Evolutionary conservation across 2,329 filamentous ascomycete genomes (phyloP), one percentile per base, ranked within the genome.

Genomic region (Colletotrichum melonis): DNA sequence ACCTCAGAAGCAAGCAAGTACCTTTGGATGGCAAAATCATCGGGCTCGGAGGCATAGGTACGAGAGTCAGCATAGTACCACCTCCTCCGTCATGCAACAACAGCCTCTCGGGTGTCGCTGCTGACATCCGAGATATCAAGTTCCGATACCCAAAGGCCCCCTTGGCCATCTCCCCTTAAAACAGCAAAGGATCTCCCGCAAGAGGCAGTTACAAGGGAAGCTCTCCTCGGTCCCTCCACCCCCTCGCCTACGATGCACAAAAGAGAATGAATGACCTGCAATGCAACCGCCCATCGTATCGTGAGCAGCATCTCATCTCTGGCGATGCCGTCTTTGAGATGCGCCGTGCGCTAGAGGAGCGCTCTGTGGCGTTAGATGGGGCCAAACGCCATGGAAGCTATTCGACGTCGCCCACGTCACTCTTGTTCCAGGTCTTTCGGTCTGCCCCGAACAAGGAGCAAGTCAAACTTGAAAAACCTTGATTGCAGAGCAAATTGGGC

Each of bases 391-490:
- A 63, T 32, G 26, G 32, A 62, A 65, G 42, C 67, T 57, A 65
- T 56, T 64, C 30, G 46, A 70, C 32, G 46, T 28, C 60, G 46
- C 67, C 67, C 70, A 70, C 70, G 70, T 73, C 70, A 70, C 35
- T 38, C 32, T 56, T 35, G 46, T 46, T 58, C 59, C 54, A 46
- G 65, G 30, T 54, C 42, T 49, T 49, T 49, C 56, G 26, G 38
- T 32, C 32, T 49, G 69, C 26, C 32, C 54, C 57, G 16, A 57
- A n/a, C 32, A 57, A 35, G 26, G 49, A 24, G 46, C 60, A 52
- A 46, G 22, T 42, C 35, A 42, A 16, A 5, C 5, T 19, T 42
- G 19, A 64, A 52, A 59, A 38, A 11, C 26, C 58, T 32, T 32
- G 28, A n/a, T 14, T 54, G 62, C n/a, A 49, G n/a, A 35, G 30